Conservation (phyloP, 2,329 filamentous ascomycete species). For the Xylaria sp. region DNA sequence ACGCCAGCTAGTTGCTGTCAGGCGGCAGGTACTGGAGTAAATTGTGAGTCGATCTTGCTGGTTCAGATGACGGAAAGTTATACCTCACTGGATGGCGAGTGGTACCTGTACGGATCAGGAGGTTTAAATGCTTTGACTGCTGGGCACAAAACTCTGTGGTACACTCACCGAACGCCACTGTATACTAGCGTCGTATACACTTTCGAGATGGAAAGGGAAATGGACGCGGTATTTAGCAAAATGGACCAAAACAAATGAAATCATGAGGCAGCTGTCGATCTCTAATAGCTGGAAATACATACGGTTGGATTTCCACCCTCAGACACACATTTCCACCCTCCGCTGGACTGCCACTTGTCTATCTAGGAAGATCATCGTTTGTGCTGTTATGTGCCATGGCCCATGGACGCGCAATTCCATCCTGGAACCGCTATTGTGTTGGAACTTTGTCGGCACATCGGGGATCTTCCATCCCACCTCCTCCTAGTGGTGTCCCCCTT, state of each 20-base stretch:
- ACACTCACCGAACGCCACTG: conserved; percentile 9
- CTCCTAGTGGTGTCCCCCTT: neutral
- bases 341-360: conserved; percentile 12
- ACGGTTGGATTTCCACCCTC: conserved; percentile 33
- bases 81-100: neutral
- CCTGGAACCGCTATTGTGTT: conserved; percentile 41
- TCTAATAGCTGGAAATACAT: conserved; percentile 8
- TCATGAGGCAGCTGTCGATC: conserved; percentile 27
- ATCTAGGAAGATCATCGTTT: conserved; percentile 17
- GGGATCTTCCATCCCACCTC: conserved; percentile 39
- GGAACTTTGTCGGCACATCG: conserved; percentile 45
- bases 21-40: conserved; percentile 4
- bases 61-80: conserved; percentile 1
- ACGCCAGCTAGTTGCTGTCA: neutral
- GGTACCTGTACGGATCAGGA: neutral
- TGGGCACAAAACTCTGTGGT: neutral
- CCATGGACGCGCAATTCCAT: conserved; percentile 37
- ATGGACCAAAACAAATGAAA: conserved; percentile 23
- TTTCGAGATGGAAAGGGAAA: conserved; percentile 10
- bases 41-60: conserved; percentile 7
- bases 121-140: neutral
- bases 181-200: neutral
- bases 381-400: conserved; percentile 30
- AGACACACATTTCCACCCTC: conserved; percentile 31
- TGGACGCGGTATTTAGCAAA: neutral